Percentiles rank a stretch among this genome's conserved stretches.
Conservation (phyloP, 768 basidiomycete genomes). For the Collybia mongolica region DNA sequence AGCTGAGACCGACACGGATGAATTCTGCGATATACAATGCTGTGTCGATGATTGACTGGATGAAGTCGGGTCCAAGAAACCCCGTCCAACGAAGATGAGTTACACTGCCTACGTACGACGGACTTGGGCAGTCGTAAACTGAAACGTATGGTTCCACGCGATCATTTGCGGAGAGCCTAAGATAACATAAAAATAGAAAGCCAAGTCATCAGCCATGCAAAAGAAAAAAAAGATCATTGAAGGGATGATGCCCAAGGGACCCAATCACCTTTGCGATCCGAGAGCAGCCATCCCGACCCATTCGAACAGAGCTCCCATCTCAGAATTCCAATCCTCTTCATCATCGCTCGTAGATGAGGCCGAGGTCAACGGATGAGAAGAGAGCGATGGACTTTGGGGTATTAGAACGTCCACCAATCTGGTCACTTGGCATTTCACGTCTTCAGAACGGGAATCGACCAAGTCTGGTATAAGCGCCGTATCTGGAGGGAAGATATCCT, state of each 20-base stretch:
- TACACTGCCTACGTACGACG: slow-evolving; percentile 41
- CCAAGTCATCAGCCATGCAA: no score
- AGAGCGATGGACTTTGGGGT: slow-evolving; percentile 31
- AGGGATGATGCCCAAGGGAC: neutral
- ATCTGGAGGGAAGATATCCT: slow-evolving; percentile 2
- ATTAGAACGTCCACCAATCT: slow-evolving; percentile 36
- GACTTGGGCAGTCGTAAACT: slow-evolving; percentile 55
- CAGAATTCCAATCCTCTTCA: slow-evolving; percentile 50
- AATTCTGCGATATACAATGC: slow-evolving; percentile 29
- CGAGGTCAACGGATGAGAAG: slow-evolving; percentile 21
- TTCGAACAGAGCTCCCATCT: slow-evolving; percentile 53
- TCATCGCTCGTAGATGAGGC: slow-evolving; percentile 22
- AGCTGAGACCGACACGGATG: slow-evolving; percentile 1
- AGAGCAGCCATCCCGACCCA: slow-evolving; percentile 74
- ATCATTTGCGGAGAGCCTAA: slow-evolving; percentile 60
- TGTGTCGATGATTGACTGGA: slow-evolving; percentile 48
- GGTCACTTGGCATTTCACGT: slow-evolving; percentile 22
- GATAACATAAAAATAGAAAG: neutral
- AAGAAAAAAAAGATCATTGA: neutral
- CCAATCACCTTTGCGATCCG: slow-evolving; percentile 60
- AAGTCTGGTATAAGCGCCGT: slow-evolving; percentile 16
- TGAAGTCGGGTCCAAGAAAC: slow-evolving; percentile 49
- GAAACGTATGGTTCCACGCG: slow-evolving; percentile 69
- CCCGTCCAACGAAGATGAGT: slow-evolving; percentile 63
- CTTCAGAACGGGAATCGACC: slow-evolving; percentile 7